These are phyloP conservation scores for Aspergillus baeticus DNA, from an alignment of 495 filamentous ascomycete species.

Conservation along the genomic window DNA sequence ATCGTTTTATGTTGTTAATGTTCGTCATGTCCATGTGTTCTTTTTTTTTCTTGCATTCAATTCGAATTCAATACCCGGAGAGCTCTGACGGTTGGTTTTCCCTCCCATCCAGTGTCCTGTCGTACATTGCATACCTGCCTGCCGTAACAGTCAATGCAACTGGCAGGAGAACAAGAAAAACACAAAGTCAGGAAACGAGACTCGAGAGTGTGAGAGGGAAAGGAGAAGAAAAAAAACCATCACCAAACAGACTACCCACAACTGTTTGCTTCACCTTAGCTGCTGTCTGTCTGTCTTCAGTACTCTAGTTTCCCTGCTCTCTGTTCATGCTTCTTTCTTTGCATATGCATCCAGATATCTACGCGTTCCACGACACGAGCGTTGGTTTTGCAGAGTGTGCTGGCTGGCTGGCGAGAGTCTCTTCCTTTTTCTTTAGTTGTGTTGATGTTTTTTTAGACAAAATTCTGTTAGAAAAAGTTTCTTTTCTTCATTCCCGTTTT, in stretches of 20 bases:
- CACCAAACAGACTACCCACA: constrained; percentile 20
- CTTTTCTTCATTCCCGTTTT: not conserved
- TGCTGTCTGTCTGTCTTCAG: too few relatives aligned
- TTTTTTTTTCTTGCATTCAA: constrained; percentile 13
- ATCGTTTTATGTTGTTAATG: constrained; percentile 11
- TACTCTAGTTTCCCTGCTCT: not conserved
- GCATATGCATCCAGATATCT: constrained; percentile 22
- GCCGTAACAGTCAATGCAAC: too few relatives aligned
- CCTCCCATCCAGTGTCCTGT: not conserved
- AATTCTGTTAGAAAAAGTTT: constrained; percentile 27
- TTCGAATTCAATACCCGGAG: constrained; percentile 30
- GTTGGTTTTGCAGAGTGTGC: constrained; percentile 13
- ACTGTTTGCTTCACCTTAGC: constrained; percentile 7
- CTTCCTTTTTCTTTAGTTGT: constrained; percentile 10
- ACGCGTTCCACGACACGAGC: too few relatives aligned
- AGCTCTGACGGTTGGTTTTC: constrained; percentile 15
- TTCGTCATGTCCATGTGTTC: constrained; percentile 12
- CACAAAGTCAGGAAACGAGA: too few relatives aligned
- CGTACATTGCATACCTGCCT: not conserved
- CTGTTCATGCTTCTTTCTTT: constrained; percentile 5
- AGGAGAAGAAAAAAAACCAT: not conserved
- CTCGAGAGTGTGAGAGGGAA: not conserved
- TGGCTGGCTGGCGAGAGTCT: constrained; percentile 16
- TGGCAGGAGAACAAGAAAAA: too few relatives aligned
- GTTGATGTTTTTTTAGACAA: constrained; percentile 19